Percentiles rank a stretch among this genome's conserved stretches.
These are phyloP conservation scores for Rhizopus stolonifer DNA, from an alignment of 371 early-diverging fungal species.

Conservation along the genomic window DNA sequence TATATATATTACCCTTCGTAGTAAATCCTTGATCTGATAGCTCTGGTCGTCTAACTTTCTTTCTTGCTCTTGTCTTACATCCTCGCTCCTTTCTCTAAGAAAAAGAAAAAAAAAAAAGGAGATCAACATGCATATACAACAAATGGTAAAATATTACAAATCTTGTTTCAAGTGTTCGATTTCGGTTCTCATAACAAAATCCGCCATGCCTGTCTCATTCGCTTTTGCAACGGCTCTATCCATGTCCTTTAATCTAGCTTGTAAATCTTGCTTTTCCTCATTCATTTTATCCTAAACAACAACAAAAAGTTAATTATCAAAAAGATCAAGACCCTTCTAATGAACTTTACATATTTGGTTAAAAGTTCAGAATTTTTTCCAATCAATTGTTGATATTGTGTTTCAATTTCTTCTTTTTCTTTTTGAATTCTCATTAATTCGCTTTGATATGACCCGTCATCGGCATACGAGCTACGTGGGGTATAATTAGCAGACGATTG, in stretches of 20 bases:
- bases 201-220: conserved; percentile 77
- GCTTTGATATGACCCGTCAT: conserved; percentile 31
- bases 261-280: conserved; percentile 64
- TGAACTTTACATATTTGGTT: conserved; percentile 55
- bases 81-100: conserved; percentile 74
- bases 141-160: conserved; percentile 49
- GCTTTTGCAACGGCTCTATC: conserved; percentile 68
- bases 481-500: conserved; percentile 21
- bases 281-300: conserved; percentile 64
- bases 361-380: conserved; percentile 58
- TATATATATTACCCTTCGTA: conserved; percentile 50
- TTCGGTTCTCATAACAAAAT: conserved; percentile 83
- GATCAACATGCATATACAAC: not conserved
- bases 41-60: conserved; percentile 58
- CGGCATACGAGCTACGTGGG: conserved; percentile 28
- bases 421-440: conserved; percentile 30
- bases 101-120: not conserved
- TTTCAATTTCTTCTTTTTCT: conserved; percentile 64
- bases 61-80: conserved; percentile 73
- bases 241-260: conserved; percentile 67
- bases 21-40: conserved; percentile 63
- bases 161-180: conserved; percentile 84
- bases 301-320: not conserved
- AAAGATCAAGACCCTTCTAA: no score
- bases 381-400: conserved; percentile 52